Conservation (phyloP, 2,329 filamentous ascomycete species). For the Ceratocystis destructans region DNA sequence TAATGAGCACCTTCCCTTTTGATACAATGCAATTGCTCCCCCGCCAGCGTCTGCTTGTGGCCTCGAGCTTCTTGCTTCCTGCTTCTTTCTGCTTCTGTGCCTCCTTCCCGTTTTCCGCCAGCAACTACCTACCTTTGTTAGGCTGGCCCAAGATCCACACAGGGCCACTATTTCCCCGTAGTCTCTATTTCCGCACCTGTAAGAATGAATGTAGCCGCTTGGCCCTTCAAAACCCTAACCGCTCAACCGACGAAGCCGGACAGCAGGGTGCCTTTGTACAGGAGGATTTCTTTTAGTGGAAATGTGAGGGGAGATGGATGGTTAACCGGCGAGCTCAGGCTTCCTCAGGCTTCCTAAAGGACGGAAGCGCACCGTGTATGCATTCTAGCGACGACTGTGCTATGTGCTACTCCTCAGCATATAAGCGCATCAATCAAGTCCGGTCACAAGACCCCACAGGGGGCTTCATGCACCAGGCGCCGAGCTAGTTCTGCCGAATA, state of each 20-base stretch:
- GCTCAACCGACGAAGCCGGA: neutral
- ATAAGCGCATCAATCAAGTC: slow-evolving; percentile 5
- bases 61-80: neutral
- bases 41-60: neutral
- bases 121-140: neutral
- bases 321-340: neutral
- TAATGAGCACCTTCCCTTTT: neutral
- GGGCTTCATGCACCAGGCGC: neutral
- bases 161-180: neutral
- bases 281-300: neutral
- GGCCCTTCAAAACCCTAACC: neutral
- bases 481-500: neutral
- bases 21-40: neutral
- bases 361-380: neutral
- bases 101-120: neutral
- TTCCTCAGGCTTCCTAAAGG: neutral
- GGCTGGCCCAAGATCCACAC: neutral
- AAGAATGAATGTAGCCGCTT: neutral
- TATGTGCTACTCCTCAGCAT: neutral
- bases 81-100: too few species aligned
- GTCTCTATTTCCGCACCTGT: slow-evolving; percentile 1
- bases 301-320: neutral
- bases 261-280: too few species aligned
- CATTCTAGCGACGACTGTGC: neutral
- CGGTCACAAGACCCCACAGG: neutral